Conservation (phyloP, 768 basidiomycete species). For the Chlorophyllum brunneum region DNA sequence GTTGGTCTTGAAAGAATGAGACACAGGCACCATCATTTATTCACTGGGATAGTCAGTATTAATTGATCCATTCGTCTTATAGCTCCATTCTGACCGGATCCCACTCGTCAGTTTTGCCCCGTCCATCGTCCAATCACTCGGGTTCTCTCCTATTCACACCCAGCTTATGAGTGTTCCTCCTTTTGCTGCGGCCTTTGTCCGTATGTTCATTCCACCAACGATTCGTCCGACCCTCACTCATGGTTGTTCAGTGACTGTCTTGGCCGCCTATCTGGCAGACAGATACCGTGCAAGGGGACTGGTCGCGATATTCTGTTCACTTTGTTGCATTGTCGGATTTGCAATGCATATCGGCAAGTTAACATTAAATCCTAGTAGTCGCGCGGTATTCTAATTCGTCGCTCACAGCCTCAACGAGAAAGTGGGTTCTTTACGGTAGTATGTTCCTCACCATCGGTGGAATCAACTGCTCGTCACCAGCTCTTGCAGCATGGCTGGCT, state of each 20-base stretch:
- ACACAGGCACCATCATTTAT: conserved; percentile 17
- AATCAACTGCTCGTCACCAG: neutral
- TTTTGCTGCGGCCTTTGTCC: conserved; percentile 28
- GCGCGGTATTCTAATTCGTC: conserved; percentile 16
- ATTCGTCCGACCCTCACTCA: neutral
- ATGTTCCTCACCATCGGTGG: neutral
- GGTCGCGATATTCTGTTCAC: conserved; percentile 27
- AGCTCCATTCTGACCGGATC: neutral
- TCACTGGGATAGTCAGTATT: conserved; percentile 20
- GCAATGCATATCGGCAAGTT: conserved; percentile 35
- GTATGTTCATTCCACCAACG: conserved; percentile 17
- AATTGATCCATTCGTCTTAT: too few relatives aligned
- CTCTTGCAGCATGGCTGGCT: neutral
- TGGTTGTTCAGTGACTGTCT: conserved; percentile 27
- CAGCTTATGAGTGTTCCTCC: conserved; percentile 39
- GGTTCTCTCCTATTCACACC: conserved; percentile 34
- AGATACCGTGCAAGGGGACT: conserved; percentile 31
- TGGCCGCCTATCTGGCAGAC: conserved; percentile 33
- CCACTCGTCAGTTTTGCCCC: conserved; percentile 23
- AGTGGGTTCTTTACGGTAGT: neutral
- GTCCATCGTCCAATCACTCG: conserved; percentile 48
- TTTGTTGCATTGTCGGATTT: conserved; percentile 29
- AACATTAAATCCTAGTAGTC: neutral
- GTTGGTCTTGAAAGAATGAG: too few relatives aligned
- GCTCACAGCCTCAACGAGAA: neutral